Base-by-base conservation (phyloP, 2,329 filamentous ascomycete genomes). In the Emergomyces pasteurianus region DNA sequence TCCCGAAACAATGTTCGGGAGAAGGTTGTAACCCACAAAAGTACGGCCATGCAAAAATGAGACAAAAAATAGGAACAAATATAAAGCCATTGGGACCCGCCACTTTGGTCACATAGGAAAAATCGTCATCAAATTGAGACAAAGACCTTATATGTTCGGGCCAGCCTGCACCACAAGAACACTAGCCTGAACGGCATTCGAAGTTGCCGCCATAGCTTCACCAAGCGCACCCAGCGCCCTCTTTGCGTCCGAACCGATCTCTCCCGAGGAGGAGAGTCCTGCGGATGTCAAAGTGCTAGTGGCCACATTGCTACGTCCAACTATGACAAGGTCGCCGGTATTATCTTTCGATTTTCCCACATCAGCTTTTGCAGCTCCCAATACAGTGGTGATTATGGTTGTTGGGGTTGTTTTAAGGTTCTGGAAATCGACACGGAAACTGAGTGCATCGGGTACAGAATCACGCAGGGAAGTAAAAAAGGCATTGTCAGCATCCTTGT, bases 261-360 rank as follows among this genome's bases (percentile, higher is more conserved):
- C 74, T 28, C 74, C 69, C 63, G 81, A 78, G 49, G 63, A 66
- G 53, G 66, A 62, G 58, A 67, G 28, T 18, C 54, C 55, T 59
- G 55, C 38, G 28, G 55, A 31, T n/a, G 59, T 58, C 42, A 46
- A 49, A 5, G 58, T 65, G 42, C 23, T 23, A 9, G n/a, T 9
- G 3, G 65, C 52, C 1, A 65, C 47, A 58, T 63, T 63, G 58
- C 67, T 55, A 23, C 60, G 50, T 58, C 66, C 61, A 14, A 90
- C 75, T 1, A 92, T 78, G 18, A 92, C 77, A 26, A 92, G 76
- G 68, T 90, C 87, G 1, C 88, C 88, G 0, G 85, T 84, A 66
- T 89, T 90, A 68, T 79, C 81, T 0, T 81, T 78, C 21, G 80
- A 79, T 62, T 83, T 81, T 0, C 82, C 83, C 1, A 90, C 79